phyloP scores from a whole-genome alignment of 192 early-diverging fungal species.

The Coemansia umbellata region DNA sequence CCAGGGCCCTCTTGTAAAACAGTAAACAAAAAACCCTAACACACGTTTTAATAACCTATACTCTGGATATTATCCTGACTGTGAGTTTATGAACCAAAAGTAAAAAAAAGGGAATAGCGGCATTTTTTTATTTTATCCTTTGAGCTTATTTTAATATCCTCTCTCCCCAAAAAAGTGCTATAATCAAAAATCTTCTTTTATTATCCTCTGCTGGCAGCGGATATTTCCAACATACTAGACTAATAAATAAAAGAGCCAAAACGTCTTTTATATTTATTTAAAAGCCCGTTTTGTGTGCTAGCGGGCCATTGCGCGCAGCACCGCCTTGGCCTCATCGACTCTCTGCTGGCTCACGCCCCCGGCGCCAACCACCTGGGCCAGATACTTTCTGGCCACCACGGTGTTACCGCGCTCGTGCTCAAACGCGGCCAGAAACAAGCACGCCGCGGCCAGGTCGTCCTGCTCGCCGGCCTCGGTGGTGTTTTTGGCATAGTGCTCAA shows the following conservation, averaged over 20 bases:
- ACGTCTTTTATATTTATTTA: no score
- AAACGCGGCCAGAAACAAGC: slow-evolving; percentile 37
- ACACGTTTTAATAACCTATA: no score
- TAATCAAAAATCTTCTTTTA: no score
- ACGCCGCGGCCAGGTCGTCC: slow-evolving; percentile 44
- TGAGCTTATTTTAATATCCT: background rate
- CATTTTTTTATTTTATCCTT: no score
- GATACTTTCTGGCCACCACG: slow-evolving; percentile 22
- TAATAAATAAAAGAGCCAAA: background rate
- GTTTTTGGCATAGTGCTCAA: slow-evolving; percentile 33
- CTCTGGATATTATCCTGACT: no score
- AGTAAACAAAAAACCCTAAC: no score
- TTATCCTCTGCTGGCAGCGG: background rate
- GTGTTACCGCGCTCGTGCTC: slow-evolving; percentile 36
- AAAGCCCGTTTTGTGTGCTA: no score
- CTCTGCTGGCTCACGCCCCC: slow-evolving; percentile 26
- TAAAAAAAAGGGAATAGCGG: background rate
- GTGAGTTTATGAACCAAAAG: no score
- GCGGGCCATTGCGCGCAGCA: slow-evolving; percentile 28
- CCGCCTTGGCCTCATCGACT: slow-evolving; percentile 36
- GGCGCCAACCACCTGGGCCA: slow-evolving; percentile 36
- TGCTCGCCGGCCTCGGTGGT: slow-evolving; percentile 8
- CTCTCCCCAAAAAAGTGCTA: background rate
- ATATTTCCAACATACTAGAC: background rate
- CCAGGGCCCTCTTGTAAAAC: no score